These are phyloP conservation scores for Helminthosporium solani DNA, from an alignment of 2,329 filamentous ascomycete species.

Conservation along the genomic window DNA sequence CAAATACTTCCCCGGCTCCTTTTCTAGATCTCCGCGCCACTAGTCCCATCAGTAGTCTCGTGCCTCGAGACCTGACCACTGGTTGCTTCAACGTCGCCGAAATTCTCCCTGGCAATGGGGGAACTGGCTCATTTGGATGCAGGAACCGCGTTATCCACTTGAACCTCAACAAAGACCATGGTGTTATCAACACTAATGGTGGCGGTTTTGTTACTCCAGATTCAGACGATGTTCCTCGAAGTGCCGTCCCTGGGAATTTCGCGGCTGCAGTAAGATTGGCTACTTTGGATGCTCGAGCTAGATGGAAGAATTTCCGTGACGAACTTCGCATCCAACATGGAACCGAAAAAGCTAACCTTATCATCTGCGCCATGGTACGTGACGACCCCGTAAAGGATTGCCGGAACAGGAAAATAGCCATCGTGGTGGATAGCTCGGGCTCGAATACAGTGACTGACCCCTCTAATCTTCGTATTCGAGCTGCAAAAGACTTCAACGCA, in stretches of 20 bases:
- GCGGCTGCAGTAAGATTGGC: conserved; percentile 22
- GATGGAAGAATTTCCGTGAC: conserved; percentile 27
- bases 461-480: background rate
- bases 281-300: conserved; percentile 20
- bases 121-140: conserved; percentile 26
- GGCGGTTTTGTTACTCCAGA: conserved; percentile 19
- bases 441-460: background rate
- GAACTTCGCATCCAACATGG: conserved; percentile 23
- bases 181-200: conserved; percentile 15
- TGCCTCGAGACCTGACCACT: conserved; percentile 22
- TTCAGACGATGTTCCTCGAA: conserved; percentile 21
- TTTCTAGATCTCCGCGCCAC: conserved; percentile 28
- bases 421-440: conserved; percentile 19
- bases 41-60: conserved; percentile 23
- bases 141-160: conserved; percentile 26
- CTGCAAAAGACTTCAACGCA: conserved; percentile 19
- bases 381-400: conserved; percentile 25
- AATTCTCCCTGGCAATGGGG: conserved; percentile 23
- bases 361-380: conserved; percentile 24
- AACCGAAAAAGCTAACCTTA: conserved; percentile 25
- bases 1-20: conserved; percentile 11
- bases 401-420: conserved; percentile 20
- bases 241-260: conserved; percentile 24
- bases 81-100: conserved; percentile 23
- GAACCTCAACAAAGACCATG: conserved; percentile 29